Base-by-base conservation (phyloP, 345 rosid genomes). In the Angophora floribunda region DNA sequence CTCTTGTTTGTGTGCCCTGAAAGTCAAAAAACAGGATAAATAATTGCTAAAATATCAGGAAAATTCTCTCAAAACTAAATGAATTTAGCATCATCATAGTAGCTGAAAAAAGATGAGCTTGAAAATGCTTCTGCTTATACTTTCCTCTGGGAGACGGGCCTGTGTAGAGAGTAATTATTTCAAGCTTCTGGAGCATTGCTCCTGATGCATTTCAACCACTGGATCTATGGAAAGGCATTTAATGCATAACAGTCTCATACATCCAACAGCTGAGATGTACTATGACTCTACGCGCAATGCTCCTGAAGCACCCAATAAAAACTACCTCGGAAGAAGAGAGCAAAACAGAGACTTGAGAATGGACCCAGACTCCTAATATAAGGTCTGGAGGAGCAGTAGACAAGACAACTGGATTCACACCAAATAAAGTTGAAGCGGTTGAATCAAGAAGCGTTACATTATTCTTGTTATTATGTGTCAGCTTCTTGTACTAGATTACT, bases 1-100 rank as follows among this genome's bases (percentile, higher is more conserved):
- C 97, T 79, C 80, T 93, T 87, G 98, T 87, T 91, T 94, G 98
- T n/a, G 99, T 98, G 63, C 98, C 98, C 98, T 97, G 93, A 45
- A 90, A 53, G 17, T 50, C 36, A 87, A 51, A 47, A 52, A 15
- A 63, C 41, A 28, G 5, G 2, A 82, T 80, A 6, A 36, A 22
- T 22, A 87, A 85, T 65, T 59, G 67, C 10, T 36, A 21, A 28
- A 47, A 61, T 57, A 57, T 70, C 26, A 61, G n/a, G 49, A 50
- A 85, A 13, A 45, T 85, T n/a, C 57, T n/a, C 36, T n/a, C 36
- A n/a, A 2, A 14, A 63, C 36, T 63, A 63, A 63, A 70, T 36
- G 82, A 70, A 70, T 36, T 36, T 70, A 70, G 45, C 82, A 70
- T 19, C 82, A 70, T 70, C 82, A 70, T 70, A 9, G 82, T 17